Percentiles rank a stretch among this genome's conserved stretches.
These are phyloP conservation scores for Coemansia sp. DNA, from an alignment of 192 early-diverging fungal genomes.

Conservation along the genomic window DNA sequence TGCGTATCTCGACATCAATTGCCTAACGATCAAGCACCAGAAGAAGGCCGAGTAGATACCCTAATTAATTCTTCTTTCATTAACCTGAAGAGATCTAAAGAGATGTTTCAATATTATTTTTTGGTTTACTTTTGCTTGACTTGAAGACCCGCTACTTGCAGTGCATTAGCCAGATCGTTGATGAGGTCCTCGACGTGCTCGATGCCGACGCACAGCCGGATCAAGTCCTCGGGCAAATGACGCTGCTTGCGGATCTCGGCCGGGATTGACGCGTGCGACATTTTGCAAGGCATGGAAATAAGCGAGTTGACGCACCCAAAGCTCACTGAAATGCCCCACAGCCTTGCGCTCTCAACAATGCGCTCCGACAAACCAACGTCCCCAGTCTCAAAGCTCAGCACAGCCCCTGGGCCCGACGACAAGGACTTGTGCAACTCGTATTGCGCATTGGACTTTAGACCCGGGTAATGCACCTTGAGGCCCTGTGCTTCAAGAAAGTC, in stretches of 20 bases:
- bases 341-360: constrained; percentile 79
- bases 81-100: neutral
- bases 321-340: constrained; percentile 94
- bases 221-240: constrained; percentile 94
- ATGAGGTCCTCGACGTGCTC: constrained; percentile 93
- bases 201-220: constrained; percentile 95
- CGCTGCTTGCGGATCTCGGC: constrained; percentile 85
- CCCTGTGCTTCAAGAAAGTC: constrained; percentile 79
- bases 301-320: constrained; percentile 99
- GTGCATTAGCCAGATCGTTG: constrained; percentile 80
- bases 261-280: constrained; percentile 98
- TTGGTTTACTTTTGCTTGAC: constrained; percentile 26
- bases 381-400: constrained; percentile 94
- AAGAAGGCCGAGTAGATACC: constrained; percentile 23
- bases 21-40: constrained; percentile 80
- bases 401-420: constrained; percentile 88
- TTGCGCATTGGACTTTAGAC: constrained; percentile 80
- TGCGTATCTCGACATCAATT: constrained; percentile 77
- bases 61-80: neutral
- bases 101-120: too few relatives aligned
- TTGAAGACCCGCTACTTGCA: constrained; percentile 62
- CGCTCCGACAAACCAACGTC: constrained; percentile 74
- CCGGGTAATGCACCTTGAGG: constrained; percentile 90
- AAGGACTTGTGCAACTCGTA: constrained; percentile 79
- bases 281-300: constrained; percentile 97